Conservation (phyloP, 139 green algal species). For the Micractinium sp. region DNA sequence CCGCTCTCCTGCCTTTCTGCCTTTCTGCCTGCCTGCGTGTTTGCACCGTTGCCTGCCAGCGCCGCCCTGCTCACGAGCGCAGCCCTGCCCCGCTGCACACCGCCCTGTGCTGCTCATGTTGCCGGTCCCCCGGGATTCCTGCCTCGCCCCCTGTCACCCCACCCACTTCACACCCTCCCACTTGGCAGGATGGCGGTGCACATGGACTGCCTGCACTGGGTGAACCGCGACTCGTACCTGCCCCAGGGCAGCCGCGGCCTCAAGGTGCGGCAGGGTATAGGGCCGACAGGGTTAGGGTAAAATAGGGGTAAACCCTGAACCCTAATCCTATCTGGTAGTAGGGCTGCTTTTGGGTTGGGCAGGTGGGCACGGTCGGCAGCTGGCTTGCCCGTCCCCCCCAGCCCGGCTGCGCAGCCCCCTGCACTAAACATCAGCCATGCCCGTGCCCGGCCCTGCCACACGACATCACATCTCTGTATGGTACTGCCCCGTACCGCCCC, state of each 20-base stretch:
- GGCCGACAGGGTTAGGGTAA: too few species aligned
- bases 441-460: neutral
- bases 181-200: slow-evolving; percentile 77
- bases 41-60: neutral
- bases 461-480: neutral
- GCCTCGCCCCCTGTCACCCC: neutral
- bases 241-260: slow-evolving; percentile 92
- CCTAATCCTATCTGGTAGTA: too few species aligned
- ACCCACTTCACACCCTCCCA: neutral
- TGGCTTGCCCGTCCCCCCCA: neutral
- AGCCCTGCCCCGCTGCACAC: neutral
- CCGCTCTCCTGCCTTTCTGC: too few species aligned
- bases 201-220: slow-evolving; percentile 98
- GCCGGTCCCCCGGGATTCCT: slow-evolving; percentile 37
- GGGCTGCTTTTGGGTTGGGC: too few species aligned
- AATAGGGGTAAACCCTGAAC: too few species aligned
- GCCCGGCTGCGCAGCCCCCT: neutral
- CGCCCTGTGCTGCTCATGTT: neutral
- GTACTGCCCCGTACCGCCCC: neutral
- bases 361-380: too few species aligned
- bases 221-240: slow-evolving; percentile 98
- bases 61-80: too few species aligned
- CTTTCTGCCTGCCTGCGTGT: neutral
- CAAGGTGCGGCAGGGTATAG: slow-evolving; percentile 83
- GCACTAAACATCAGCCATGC: neutral